phyloP scores from a whole-genome alignment of 2,329 filamentous ascomycete species.

The Arthrinium phaeospermum region DNA sequence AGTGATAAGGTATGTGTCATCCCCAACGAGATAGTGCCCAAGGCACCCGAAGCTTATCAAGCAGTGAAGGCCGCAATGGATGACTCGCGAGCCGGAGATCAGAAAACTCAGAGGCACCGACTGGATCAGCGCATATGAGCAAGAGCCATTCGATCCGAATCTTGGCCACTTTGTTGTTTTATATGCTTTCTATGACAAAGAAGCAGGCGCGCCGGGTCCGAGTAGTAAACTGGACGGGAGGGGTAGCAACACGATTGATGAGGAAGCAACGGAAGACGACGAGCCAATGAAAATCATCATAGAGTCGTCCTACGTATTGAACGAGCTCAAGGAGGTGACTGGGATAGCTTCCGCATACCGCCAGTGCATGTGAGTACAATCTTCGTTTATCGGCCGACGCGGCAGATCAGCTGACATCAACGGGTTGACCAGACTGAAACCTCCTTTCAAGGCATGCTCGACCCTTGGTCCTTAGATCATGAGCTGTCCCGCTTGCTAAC shows the following conservation, averaged over 20 bases:
- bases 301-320: not conserved
- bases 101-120: not conserved
- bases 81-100: not conserved
- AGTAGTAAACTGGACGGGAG: not conserved
- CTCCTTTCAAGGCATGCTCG: not conserved
- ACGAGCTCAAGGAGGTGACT: not conserved
- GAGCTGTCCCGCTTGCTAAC: not conserved
- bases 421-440: not conserved
- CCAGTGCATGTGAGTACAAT: not conserved
- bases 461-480: no score
- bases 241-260: not conserved
- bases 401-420: not conserved
- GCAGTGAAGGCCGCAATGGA: not conserved
- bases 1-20: not conserved
- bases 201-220: not conserved
- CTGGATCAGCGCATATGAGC: not conserved
- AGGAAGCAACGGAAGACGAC: not conserved
- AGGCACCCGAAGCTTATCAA: not conserved
- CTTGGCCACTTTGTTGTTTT: not conserved
- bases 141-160: not conserved
- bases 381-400: not conserved
- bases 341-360: not conserved
- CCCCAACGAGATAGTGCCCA: not conserved
- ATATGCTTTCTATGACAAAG: conserved; percentile 1
- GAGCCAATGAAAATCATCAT: not conserved